Evolutionary conservation across 75 land plant genomes (phyloP).

Genomic region (Cryptomeria japonica): DNA sequence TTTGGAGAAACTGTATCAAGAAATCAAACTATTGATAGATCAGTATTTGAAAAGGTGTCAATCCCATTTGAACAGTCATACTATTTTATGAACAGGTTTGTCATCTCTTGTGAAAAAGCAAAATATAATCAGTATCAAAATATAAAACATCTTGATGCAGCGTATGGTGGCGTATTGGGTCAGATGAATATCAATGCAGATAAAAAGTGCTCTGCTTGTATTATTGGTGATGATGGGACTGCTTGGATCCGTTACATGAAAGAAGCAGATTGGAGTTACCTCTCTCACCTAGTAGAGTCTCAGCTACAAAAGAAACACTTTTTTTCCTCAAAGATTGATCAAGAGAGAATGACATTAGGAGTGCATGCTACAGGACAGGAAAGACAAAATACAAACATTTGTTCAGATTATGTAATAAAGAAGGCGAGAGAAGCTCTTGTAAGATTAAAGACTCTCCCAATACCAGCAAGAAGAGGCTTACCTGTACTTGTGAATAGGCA

Average conservation of each 20-base stretch:
- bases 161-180: neutral
- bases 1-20: constrained; percentile 10
- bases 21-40: neutral
- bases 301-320: neutral
- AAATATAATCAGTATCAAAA: constrained; percentile 9
- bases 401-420: constrained; percentile 21
- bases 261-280: constrained; percentile 72
- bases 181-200: constrained; percentile 13
- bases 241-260: constrained; percentile 63
- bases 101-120: constrained; percentile 46
- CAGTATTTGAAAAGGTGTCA: constrained; percentile 8
- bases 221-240: constrained; percentile 20
- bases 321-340: neutral
- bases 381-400: constrained; percentile 3
- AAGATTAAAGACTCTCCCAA: constrained; percentile 57
- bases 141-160: neutral
- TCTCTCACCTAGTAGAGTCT: constrained; percentile 43
- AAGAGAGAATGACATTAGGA: neutral
- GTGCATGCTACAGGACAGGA: neutral
- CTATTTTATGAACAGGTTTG: constrained; percentile 74
- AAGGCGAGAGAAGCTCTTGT: constrained; percentile 59
- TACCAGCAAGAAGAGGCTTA: constrained; percentile 70
- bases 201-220: constrained; percentile 34
- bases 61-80: constrained; percentile 46
- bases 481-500: constrained; percentile 68